Conservation (phyloP, 805 yeast species). For the Wickerhamomyces silvicola region DNA sequence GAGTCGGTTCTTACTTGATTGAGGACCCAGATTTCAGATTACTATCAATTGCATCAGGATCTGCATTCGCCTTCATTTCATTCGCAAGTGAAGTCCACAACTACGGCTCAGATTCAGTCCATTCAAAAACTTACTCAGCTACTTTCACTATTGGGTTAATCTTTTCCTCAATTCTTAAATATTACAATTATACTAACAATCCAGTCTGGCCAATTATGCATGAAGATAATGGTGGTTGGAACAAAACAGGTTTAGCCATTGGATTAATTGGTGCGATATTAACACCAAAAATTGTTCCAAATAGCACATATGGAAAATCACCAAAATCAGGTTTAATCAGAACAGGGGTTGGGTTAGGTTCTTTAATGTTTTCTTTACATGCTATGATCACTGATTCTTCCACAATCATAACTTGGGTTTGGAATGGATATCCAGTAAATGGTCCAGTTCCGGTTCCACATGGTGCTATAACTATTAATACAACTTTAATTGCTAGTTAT, state of each 20-base stretch:
- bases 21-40: slow-evolving; percentile 67
- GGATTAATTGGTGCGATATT: slow-evolving; percentile 62
- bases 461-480: slow-evolving; percentile 54
- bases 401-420: slow-evolving; percentile 86
- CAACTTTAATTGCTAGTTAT: slow-evolving; percentile 52
- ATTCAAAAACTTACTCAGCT: slow-evolving; percentile 31
- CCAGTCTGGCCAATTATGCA: slow-evolving; percentile 97
- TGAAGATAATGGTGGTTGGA: slow-evolving; percentile 78
- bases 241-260: slow-evolving; percentile 55
- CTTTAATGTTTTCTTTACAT: slow-evolving; percentile 62
- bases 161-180: slow-evolving; percentile 68
- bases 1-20: slow-evolving; percentile 70
- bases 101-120: slow-evolving; percentile 17
- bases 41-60: slow-evolving; percentile 58
- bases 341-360: slow-evolving; percentile 69
- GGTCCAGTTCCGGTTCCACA: slow-evolving; percentile 89
- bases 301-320: too few relatives aligned
- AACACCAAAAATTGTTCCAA: slow-evolving; percentile 43
- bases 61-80: slow-evolving; percentile 54
- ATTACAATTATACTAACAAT: slow-evolving; percentile 73
- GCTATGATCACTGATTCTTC: slow-evolving; percentile 80
- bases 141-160: slow-evolving; percentile 69
- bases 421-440: slow-evolving; percentile 87
- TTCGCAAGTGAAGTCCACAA: slow-evolving; percentile 32
- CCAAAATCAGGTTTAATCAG: slow-evolving; percentile 37